Percentiles rank a stretch among this genome's conserved stretches.
Conservation (phyloP, 495 filamentous ascomycete species). For the Lasiosphaeria miniovina region DNA sequence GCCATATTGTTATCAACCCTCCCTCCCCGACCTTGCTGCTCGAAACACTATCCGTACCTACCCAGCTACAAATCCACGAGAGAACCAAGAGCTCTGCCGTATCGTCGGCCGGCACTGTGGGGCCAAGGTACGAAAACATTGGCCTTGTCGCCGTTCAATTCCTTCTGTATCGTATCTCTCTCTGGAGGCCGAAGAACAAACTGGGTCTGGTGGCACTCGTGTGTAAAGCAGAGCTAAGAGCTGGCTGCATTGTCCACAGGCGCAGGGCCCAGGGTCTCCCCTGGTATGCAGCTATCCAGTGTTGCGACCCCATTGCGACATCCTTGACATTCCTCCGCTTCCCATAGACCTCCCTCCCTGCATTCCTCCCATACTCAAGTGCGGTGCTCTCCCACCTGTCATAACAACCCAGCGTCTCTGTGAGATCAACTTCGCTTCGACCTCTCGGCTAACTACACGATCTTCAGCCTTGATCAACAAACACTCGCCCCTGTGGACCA, state of each 20-base stretch:
- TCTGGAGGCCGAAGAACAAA: neutral
- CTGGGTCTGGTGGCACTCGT: conserved; percentile 15
- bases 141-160: conserved; percentile 3
- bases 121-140: neutral
- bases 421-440: conserved; percentile 9
- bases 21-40: too few relatives aligned
- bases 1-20: too few relatives aligned
- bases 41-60: too few relatives aligned
- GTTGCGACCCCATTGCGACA: conserved; percentile 18
- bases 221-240: neutral
- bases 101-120: neutral
- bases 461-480: too few relatives aligned
- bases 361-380: conserved; percentile 24
- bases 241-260: conserved; percentile 24
- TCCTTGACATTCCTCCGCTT: conserved; percentile 24
- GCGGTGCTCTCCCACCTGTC: conserved; percentile 6
- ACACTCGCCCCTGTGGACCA: neutral
- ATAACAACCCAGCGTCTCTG: conserved; percentile 19
- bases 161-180: conserved; percentile 4
- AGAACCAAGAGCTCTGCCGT: neutral
- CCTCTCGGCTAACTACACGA: neutral
- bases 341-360: conserved; percentile 22
- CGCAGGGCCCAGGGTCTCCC: conserved; percentile 26
- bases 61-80: neutral
- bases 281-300: conserved; percentile 36